Evolutionary conservation across 345 rosid species (phyloP).

Genomic region (Microthlaspi erraticum): DNA sequence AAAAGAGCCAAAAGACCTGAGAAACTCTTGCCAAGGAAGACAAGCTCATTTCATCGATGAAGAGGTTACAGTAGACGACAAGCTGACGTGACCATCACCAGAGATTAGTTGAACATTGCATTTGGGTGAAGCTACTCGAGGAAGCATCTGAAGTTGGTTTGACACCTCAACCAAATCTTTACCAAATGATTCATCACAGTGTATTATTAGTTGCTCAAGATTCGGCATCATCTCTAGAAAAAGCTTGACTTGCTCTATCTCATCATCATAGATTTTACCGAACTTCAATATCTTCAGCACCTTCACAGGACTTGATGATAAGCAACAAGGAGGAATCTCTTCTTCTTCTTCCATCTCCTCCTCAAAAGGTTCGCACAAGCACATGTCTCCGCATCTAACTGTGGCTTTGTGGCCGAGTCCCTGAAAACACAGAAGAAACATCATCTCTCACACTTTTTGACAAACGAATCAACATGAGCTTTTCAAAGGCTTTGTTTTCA

Average conservation of each 20-base stretch:
- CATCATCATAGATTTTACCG: not conserved
- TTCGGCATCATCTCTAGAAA: slow-evolving; percentile 24
- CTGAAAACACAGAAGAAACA: slow-evolving; percentile 1
- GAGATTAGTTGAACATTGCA: slow-evolving; percentile 14
- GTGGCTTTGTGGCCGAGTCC: slow-evolving; percentile 16
- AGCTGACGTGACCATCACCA: not conserved
- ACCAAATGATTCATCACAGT: not conserved
- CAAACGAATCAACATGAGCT: not conserved
- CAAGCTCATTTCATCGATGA: not conserved
- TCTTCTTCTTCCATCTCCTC: not conserved
- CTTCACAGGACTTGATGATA: slow-evolving; percentile 21
- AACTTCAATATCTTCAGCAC: slow-evolving; percentile 1
- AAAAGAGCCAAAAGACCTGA: not conserved
- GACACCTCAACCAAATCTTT: not conserved
- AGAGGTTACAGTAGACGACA: not conserved
- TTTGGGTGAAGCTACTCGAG: slow-evolving; percentile 20
- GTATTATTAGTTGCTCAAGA: not conserved
- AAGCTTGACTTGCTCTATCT: not conserved
- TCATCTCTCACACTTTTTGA: not conserved
- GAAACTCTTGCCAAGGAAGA: not conserved
- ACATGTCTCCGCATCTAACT: slow-evolving; percentile 13
- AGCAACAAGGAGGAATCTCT: not conserved
- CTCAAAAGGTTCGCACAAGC: slow-evolving; percentile 9
- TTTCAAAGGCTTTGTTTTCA: not conserved
- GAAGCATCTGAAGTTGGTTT: not conserved